These are phyloP conservation scores for Fusarium sp. DNA, from an alignment of 2,329 filamentous ascomycete genomes.

Conservation along the genomic window DNA sequence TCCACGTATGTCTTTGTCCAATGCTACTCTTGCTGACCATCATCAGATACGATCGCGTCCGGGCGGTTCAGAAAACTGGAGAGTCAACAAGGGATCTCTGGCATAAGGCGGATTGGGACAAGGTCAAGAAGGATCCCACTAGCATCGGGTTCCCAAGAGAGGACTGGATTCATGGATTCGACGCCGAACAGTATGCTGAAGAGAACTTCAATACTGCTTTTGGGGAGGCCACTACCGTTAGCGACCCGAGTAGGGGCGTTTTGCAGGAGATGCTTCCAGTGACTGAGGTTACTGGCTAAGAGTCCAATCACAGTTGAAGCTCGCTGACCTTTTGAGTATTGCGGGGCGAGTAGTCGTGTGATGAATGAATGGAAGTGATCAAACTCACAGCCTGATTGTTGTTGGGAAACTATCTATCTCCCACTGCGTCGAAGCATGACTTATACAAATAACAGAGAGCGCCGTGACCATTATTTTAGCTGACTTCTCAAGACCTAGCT, in stretches of 20 bases:
- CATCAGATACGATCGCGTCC: conserved; percentile 35
- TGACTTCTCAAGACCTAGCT: no score
- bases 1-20: accelerated
- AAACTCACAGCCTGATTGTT: no score
- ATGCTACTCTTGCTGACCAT: accelerated
- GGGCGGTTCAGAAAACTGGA: conserved; percentile 37
- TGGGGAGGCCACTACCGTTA: background rate
- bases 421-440: no score
- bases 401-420: no score
- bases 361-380: background rate
- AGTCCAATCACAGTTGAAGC: no score
- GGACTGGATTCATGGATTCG: conserved; percentile 40
- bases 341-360: accelerated
- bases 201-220: conserved; percentile 28
- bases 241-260: background rate
- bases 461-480: no score
- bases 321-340: no score
- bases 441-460: no score
- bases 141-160: conserved; percentile 34
- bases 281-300: background rate
- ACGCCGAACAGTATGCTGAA: conserved; percentile 35
- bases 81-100: conserved; percentile 38
- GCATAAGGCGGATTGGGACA: conserved; percentile 39
- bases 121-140: conserved; percentile 25
- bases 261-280: background rate